Evolutionary conservation across 2,329 filamentous ascomycete genomes (phyloP).

Genomic region (Ascosphaera aggregata): DNA sequence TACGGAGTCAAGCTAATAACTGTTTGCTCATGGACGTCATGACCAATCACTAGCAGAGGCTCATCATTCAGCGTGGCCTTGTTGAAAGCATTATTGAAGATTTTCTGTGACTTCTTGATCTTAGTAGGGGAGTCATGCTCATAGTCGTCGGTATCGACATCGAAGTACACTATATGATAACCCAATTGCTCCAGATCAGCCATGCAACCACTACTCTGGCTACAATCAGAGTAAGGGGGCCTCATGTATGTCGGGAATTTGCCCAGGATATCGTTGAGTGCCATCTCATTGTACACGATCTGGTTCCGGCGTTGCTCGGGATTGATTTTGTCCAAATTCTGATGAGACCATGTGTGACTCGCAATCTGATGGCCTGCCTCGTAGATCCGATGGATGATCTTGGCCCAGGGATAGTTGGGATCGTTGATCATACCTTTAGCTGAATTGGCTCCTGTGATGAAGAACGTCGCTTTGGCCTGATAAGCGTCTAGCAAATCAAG

Average conservation of each 20-base stretch:
- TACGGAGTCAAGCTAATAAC: constrained; percentile 20
- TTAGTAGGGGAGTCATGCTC: constrained; percentile 15
- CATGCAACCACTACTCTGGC: constrained; percentile 15
- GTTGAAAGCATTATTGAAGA: constrained; percentile 14
- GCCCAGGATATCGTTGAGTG: constrained; percentile 24
- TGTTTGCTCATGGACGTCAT: constrained; percentile 21
- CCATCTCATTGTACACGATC: constrained; percentile 25
- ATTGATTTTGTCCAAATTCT: constrained; percentile 20
- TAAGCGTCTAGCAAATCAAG: constrained; percentile 37
- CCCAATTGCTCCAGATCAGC: constrained; percentile 22
- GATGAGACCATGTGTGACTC: constrained; percentile 29
- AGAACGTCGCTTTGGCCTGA: constrained; percentile 43
- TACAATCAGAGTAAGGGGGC: constrained; percentile 24
- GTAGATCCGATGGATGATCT: constrained; percentile 19
- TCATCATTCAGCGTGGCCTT: constrained; percentile 9
- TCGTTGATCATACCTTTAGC: constrained; percentile 22
- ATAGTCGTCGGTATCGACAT: constrained; percentile 26
- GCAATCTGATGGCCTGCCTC: constrained; percentile 26
- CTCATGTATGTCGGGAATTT: constrained; percentile 30
- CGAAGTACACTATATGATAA: constrained; percentile 25
- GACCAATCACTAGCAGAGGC: constrained; percentile 19
- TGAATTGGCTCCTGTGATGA: constrained; percentile 30
- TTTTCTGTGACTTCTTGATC: constrained; percentile 18
- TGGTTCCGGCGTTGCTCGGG: constrained; percentile 16
- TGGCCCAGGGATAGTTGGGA: constrained; percentile 16